These are phyloP conservation scores for Aspergillus quadrilineatus DNA, from an alignment of 2,329 filamentous ascomycete genomes.

Conservation along the genomic window DNA sequence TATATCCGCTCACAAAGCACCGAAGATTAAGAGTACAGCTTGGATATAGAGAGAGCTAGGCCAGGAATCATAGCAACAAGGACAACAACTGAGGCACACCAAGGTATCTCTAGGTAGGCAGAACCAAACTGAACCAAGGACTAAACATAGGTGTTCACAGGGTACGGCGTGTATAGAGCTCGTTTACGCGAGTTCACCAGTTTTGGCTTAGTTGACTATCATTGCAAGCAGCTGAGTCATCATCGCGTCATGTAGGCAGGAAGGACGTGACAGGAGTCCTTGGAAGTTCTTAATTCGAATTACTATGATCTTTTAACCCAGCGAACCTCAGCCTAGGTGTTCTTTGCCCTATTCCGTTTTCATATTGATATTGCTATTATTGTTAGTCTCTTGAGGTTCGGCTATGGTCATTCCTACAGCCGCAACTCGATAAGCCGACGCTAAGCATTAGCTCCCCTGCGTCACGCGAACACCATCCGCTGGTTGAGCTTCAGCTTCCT, in stretches of 20 bases:
- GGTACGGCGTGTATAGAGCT: too few species aligned
- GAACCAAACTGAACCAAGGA: too few species aligned
- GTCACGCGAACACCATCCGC: constrained; percentile 1
- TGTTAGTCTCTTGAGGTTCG: not conserved
- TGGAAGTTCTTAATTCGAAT: not conserved
- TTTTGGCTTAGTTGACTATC: too few species aligned
- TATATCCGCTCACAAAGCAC: too few species aligned
- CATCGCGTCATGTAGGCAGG: not conserved
- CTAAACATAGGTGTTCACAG: too few species aligned
- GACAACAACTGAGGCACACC: too few species aligned
- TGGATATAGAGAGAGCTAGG: too few species aligned
- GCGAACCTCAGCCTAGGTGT: not conserved
- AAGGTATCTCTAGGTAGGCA: too few species aligned
- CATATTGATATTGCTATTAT: not conserved
- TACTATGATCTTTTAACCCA: not conserved
- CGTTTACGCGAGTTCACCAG: too few species aligned
- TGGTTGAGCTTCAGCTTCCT: constrained; percentile 1
- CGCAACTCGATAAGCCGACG: not conserved
- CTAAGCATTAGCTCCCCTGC: not conserved
- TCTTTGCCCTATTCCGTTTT: not conserved
- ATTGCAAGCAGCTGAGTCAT: not conserved
- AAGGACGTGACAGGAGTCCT: not conserved
- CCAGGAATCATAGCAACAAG: too few species aligned
- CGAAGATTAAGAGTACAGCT: too few species aligned
- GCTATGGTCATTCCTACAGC: not conserved